These are phyloP conservation scores for Cryptosporidium muris DNA, from an alignment of 169 alveolate genomes.

Conservation along the genomic window DNA sequence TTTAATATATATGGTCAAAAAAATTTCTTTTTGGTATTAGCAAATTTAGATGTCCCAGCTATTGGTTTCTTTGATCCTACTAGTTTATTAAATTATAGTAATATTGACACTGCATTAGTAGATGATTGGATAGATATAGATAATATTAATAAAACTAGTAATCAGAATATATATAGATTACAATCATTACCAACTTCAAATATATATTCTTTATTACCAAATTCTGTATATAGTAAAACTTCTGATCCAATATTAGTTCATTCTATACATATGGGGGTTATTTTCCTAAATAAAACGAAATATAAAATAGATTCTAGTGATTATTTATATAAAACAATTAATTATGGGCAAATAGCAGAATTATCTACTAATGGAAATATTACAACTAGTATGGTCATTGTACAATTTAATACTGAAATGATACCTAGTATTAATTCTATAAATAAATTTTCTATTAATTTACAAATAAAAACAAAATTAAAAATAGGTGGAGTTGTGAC, in stretches of 20 bases:
- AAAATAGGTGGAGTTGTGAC: conserved; percentile 26
- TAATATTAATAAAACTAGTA: not conserved
- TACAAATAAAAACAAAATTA: conserved; percentile 1
- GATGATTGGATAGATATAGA: conserved; percentile 40
- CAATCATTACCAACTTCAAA: not conserved
- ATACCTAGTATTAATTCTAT: conserved; percentile 37
- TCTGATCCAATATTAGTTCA: conserved; percentile 31
- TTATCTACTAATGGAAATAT: conserved; percentile 14
- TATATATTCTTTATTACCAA: conserved; percentile 34
- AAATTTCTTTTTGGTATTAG: no score
- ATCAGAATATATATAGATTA: not conserved
- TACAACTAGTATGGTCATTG: conserved; percentile 19
- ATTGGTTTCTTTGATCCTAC: conserved; percentile 58
- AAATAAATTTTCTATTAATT: conserved; percentile 25
- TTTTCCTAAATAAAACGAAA: conserved; percentile 14
- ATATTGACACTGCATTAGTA: conserved; percentile 8
- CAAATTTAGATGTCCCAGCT: not conserved
- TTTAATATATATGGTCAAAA: no score
- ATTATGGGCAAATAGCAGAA: conserved; percentile 14
- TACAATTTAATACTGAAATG: conserved; percentile 32
- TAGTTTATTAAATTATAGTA: conserved; percentile 17
- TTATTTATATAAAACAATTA: not conserved
- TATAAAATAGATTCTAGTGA: conserved; percentile 37
- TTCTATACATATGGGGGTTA: conserved; percentile 22
- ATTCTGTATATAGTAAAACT: conserved; percentile 14